Base-by-base conservation (phyloP, 805 yeast species). In the Cephaloascus fragrans region DNA sequence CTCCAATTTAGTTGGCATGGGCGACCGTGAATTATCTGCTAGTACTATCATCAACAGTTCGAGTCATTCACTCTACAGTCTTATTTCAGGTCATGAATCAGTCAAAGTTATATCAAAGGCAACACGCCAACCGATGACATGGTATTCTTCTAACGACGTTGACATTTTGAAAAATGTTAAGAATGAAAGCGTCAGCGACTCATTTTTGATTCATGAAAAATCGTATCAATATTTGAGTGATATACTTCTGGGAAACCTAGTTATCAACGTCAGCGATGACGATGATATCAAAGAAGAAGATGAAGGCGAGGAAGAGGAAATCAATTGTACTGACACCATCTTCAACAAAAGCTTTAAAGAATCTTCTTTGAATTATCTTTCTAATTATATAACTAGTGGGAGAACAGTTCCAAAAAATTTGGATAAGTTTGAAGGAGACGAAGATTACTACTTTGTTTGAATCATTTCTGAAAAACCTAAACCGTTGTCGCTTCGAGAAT, bases 141-240 rank as follows among this genome's bases (percentile, higher is more conserved):
- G 33, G 33, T 31, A 31, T 14, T 31, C 33, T 31, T 31, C 33
- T 9, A 31, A 16, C 15, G 33, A 31, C n/a, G 18, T 31, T 16
- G 28, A 23, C 12, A 23, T 23, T 23, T 12, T 23, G 10, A 23
- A 23, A 23, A 23, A 23, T 23, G 28, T 23, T 6, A 23, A 23
- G 28, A 6, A 6, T 8, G 10, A 23, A 23, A 12, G 12, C 10
- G 10, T 12, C 12, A n/a, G n/a, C n/a, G 33, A 14, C 15, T 31
- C 33, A 35, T 12, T 36, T 34, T 35, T 59, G 5, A 39, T 46
- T 3, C 37, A 45, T 10, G 73, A 66, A 41, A 62, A 61, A 9
- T 71, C 77, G 0, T 72, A 60, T 46, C 60, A 61, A 0, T 73
- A 72, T 41, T 51, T 73, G 18, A 74, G 69, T 2, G 57, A 56